Evolutionary conservation across 805 yeast species (phyloP), one percentile per base, ranked within the genome.

Genomic region (Candida sakaeoensis): DNA sequence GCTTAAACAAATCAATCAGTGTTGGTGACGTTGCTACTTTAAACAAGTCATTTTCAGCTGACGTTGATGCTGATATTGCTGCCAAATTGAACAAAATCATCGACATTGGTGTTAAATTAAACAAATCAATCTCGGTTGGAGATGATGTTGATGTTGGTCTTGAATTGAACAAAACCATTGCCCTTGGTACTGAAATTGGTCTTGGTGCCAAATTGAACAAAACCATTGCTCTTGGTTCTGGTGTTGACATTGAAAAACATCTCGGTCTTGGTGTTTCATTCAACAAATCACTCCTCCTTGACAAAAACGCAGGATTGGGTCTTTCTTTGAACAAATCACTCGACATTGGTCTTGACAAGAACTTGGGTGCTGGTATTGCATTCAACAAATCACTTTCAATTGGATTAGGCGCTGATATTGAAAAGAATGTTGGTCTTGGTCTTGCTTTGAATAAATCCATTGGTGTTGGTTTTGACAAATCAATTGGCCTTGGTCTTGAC

Each of bases 351-450:
- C 9, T 21, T 21, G 24, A 21, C 24, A 21, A 21, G 9, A n/a
- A n/a, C n/a, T 12, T 23, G 8, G 26, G 26, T 23, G 26, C 26
- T 23, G 29, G 29, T 26, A 6, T 26, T 26, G 29, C 29, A 6
- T 26, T 26, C 6, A 26, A 26, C 29, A 26, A 26, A 26, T 12
- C 29, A 26, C 8, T 26, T 26, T 10, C 29, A 26, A 26, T 26
- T 26, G 29, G 29, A 10, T 26, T 26, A 26, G 29, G 29, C n/a
- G 29, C 29, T 26, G 29, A 26, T 26, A 26, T 26, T 26, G 29
- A 26, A 26, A 21, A 21, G 9, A 21, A 21, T 9, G 6, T 26
- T 26, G 29, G 29, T 26, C 15, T 13, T 26, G 29, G 29, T 26
- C 29, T 26, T 26, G 29, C 29, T 12, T 26, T 26, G 29, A 26